phyloP scores from a whole-genome alignment of 257 asterid species.

The Euphrasia confusa region DNA sequence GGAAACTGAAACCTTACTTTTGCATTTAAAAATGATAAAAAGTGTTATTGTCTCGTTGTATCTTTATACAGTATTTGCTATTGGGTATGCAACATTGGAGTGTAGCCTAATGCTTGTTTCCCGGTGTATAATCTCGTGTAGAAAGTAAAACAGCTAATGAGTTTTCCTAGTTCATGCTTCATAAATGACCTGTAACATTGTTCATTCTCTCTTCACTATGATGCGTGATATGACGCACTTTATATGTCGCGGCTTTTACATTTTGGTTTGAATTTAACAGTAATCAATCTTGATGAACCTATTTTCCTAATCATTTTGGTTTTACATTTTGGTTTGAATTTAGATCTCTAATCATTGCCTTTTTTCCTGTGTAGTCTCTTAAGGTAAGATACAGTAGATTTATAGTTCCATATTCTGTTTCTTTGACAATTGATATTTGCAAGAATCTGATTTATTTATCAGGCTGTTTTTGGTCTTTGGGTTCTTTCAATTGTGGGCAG shows the following conservation, averaged over 20 bases:
- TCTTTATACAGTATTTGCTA: neutral
- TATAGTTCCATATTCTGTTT: too few species aligned
- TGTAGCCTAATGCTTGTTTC: neutral
- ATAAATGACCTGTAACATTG: neutral
- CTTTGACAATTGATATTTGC: too few species aligned
- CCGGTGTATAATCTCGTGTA: constrained; percentile 1
- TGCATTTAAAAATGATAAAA: neutral
- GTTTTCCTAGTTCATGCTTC: neutral
- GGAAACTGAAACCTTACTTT: neutral
- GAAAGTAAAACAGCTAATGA: neutral
- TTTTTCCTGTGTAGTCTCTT: too few species aligned
- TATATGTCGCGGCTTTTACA: neutral
- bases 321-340: too few species aligned
- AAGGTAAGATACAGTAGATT: too few species aligned
- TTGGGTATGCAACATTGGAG: neutral
- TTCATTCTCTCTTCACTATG: constrained; percentile 1
- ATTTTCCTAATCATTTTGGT: too few species aligned
- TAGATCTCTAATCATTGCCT: too few species aligned
- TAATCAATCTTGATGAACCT: neutral
- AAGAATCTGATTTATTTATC: too few species aligned
- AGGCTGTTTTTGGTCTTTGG: too few species aligned
- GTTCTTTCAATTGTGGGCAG: too few species aligned
- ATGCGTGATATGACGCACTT: neutral
- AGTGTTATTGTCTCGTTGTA: neutral
- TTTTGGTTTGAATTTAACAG: neutral